Base-by-base conservation (phyloP, 208 protist genomes). In the Dictyostelium gargantuum region DNA sequence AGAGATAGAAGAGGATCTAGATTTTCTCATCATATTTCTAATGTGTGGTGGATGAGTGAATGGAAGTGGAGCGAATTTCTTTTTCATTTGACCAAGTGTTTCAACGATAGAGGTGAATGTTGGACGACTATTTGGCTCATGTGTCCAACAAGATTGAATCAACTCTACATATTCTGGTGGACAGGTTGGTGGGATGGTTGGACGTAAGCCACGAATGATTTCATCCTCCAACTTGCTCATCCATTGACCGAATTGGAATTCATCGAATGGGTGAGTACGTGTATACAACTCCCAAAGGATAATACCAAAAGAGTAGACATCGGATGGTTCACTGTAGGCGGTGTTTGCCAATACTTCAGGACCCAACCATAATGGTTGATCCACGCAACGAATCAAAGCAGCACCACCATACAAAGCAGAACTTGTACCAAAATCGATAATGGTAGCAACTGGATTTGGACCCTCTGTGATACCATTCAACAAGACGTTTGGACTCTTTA, bases 281-380 rank as follows among this genome's bases (percentile, higher is more conserved):
- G 94, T 84, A 6, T 84, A 80, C 3, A 94, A 38, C 32, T 91
- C 92, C 89, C 89, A 93, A 26, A 96, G 76, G 11, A 95, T 93
- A 23, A 96, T 95, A 72, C 85, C 94, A 76, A 96, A 96, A 8
- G 91, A 92, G 46, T 95, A 96, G 13, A 96, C 94, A 72, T 96
- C 95, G 0, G 42, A 68, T 46, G 75, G 94, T 23, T 92, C 85
- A 35, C 66, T 77, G 35, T 85, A 95, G 6, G 70, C 42, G 42
- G 91, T 94, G 0, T 84, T 66, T 2, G 80, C 54, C 42, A 95
- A 85, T 5, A 96, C 93, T 35, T 96, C 95, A 3, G 95, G 95
- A 26, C 94, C 95, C 15, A 96, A 68, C 94, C 94, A 96, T n/a
- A 94, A 42, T 44, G 89, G 89, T 48, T 93, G 76, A 54, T 94